Percentiles rank a stretch among this genome's conserved stretches.
Evolutionary conservation across 257 asterid species (phyloP).

Genomic region (Salvia hispanica): DNA sequence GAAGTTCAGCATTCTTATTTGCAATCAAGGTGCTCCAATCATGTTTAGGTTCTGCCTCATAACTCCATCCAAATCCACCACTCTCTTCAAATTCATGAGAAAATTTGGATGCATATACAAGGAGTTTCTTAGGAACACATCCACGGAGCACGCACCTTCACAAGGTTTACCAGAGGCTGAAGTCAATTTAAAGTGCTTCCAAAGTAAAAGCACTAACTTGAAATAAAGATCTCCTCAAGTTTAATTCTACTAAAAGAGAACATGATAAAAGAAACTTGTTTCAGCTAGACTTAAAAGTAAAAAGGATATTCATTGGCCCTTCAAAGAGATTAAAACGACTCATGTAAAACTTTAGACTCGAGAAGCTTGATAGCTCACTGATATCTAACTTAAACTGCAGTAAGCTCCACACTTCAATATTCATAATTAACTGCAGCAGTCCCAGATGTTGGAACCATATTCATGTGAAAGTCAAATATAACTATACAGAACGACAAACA

Average conservation of each 20-base stretch:
- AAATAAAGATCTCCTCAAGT: conserved; percentile 13
- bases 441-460: conserved; percentile 6
- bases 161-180: conserved; percentile 28
- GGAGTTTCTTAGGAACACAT: conserved; percentile 93
- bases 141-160: conserved; percentile 98
- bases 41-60: conserved; percentile 84
- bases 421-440: neutral
- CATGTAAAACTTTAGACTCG: conserved; percentile 16
- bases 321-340: neutral
- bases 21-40: conserved; percentile 94
- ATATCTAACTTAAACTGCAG: conserved; percentile 10
- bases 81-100: conserved; percentile 96
- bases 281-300: conserved; percentile 10
- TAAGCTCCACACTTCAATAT: neutral
- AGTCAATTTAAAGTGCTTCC: conserved; percentile 27
- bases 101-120: conserved; percentile 87
- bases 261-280: neutral
- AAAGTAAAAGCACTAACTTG: conserved; percentile 13
- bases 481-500: neutral
- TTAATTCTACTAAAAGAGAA: neutral
- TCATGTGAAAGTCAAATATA: neutral
- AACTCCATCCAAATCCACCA: conserved; percentile 89
- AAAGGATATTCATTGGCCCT: neutral
- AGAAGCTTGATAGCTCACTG: conserved; percentile 14
- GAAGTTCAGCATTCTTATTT: conserved; percentile 91